Evolutionary conservation across 148 eudicot species (phyloP).

Genomic region (Nyssa sinensis): DNA sequence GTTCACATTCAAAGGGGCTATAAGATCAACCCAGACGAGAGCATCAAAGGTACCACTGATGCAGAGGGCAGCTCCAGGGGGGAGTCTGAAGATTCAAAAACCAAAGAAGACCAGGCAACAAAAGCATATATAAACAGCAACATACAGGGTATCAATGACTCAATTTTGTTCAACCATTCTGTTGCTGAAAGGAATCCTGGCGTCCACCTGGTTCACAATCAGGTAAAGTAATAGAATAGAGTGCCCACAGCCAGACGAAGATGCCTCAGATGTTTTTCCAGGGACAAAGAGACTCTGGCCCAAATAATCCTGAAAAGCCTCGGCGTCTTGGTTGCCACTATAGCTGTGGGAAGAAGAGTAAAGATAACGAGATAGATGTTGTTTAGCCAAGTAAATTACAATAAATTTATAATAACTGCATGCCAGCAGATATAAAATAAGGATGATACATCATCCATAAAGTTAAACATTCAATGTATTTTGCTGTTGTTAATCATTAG

Average conservation of each 20-base stretch:
- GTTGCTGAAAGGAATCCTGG: conserved; percentile 61
- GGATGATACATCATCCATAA: neutral
- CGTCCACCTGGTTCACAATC: conserved; percentile 36
- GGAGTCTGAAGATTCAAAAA: conserved; percentile 22
- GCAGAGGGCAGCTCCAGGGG: conserved; percentile 40
- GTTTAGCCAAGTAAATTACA: conserved; percentile 13
- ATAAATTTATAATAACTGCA: neutral
- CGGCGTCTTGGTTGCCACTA: conserved; percentile 61
- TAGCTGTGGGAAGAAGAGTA: conserved; percentile 35
- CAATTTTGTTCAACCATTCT: conserved; percentile 53
- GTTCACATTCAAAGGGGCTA: conserved; percentile 64
- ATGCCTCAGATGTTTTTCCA: conserved; percentile 62
- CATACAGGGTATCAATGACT: conserved; percentile 70
- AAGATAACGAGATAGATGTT: conserved; percentile 32
- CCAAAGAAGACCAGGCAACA: conserved; percentile 31
- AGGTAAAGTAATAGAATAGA: conserved; percentile 20
- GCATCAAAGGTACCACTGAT: conserved; percentile 34
- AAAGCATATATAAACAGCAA: conserved; percentile 64
- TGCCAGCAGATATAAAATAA: neutral
- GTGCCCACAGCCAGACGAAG: conserved; percentile 59
- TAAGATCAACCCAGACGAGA: conserved; percentile 49
- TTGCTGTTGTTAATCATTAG: neutral
- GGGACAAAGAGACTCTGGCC: conserved; percentile 63
- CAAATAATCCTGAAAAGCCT: conserved; percentile 52
- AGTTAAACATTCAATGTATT: neutral